Evolutionary conservation across 2,329 filamentous ascomycete species (phyloP).

Genomic region (Zasmidium citrigriseum): DNA sequence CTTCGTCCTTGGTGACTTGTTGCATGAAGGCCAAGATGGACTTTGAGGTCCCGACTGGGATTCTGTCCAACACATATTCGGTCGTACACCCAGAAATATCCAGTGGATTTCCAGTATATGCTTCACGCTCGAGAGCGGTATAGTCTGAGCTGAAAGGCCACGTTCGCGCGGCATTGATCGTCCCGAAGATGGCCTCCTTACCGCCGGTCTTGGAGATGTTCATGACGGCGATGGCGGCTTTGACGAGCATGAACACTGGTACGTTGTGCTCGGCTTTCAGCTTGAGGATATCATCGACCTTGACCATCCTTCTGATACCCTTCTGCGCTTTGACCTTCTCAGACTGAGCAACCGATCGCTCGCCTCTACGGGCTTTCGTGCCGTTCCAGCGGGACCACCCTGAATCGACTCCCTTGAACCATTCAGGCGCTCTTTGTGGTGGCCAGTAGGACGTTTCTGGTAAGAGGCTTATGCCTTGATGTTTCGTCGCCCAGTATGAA

Average conservation of each 20-base stretch:
- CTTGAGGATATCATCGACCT: constrained; percentile 28
- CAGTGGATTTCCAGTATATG: constrained; percentile 32
- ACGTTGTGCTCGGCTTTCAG: constrained; percentile 35
- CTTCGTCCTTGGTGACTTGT: constrained; percentile 33
- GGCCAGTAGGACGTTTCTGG: constrained; percentile 33
- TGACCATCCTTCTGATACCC: constrained; percentile 31
- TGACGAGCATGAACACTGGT: constrained; percentile 37
- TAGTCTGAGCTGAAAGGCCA: constrained; percentile 37
- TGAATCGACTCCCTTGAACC: constrained; percentile 35
- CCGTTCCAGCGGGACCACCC: constrained; percentile 32
- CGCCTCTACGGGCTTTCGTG: constrained; percentile 26
- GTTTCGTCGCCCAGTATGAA: constrained; percentile 33
- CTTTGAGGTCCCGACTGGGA: constrained; percentile 28
- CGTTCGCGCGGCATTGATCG: constrained; percentile 34
- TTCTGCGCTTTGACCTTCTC: constrained; percentile 32
- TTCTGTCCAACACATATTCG: constrained; percentile 35
- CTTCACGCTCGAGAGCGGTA: constrained; percentile 29
- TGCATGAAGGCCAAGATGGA: constrained; percentile 32
- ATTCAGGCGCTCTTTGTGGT: constrained; percentile 32
- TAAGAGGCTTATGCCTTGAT: constrained; percentile 27
- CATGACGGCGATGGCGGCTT: constrained; percentile 34
- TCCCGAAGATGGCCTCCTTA: constrained; percentile 36
- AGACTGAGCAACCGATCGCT: constrained; percentile 22
- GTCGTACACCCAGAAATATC: constrained; percentile 38
- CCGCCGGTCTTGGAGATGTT: constrained; percentile 32